Evolutionary conservation across 345 rosid genomes (phyloP), one percentile per base, ranked within the genome.

Genomic region (Orychophragmus violaceus): DNA sequence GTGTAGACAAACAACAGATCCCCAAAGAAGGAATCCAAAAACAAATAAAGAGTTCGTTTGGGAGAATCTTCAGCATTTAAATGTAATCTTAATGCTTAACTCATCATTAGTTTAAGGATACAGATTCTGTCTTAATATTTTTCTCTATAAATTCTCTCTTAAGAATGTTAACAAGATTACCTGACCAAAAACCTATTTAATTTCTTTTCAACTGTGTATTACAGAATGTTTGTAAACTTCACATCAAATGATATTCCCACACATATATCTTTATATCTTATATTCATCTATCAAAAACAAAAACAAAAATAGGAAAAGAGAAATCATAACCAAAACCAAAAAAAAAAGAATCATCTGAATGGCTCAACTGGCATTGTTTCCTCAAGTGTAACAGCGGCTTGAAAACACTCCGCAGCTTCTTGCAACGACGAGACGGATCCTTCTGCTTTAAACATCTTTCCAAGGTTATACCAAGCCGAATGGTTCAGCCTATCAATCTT

Each of bases 401-500:
- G 74, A 27, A 90, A 87, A 72, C 90, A 90, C 56, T 84, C 90
- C 0, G 76, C 82, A 0, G 91, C 97, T 65, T 85, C 95, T 7
- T 39, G 63, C 42, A 57, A 25, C 1, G 86, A 77, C 0, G 83
- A 80, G 17, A 79, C 33, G 0, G 85, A 73, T 11, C 77, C 82
- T 76, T 80, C 85, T 0, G 74, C 68, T 73, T 65, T 76, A 60
- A 75, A 77, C 59, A 87, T 76, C 64, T 81, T 76, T 18, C 90
- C 97, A 10, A 90, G 88, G 71, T 80, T 83, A 71, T 83, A 82
- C 97, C 97, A 90, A 33, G 95, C 90, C 7, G 72, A 70, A n/a
- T 78, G 74, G 56, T 85, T 90, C 77, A 78, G 68, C 69, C 82
- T 78, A 71, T 90, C 95, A 2, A 81, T 69, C 59, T 76, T 63